Evolutionary conservation across 1,139 yeast genomes (phyloP), one percentile per base, ranked within the genome.

Genomic region (Kodamaea alishanica): DNA sequence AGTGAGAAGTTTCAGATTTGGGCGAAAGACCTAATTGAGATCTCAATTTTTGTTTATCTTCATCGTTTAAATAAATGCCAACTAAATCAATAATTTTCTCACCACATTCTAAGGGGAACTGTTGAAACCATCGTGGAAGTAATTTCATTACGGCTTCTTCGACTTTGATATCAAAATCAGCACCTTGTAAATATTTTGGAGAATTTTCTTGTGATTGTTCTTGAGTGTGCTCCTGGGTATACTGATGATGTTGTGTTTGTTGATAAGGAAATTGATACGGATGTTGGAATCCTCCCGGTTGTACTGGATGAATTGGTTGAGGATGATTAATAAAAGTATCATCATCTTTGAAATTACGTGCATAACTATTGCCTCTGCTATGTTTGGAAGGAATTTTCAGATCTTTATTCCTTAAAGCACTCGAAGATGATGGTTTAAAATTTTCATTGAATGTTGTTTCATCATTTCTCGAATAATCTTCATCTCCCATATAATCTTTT

Each of bases 371-470:
- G 6, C 32, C 38, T 3, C 35, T 15, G 10, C 34, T 34, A 8
- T 35, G 33, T 11, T 37, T 33, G 12, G 31, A 20, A 2, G 37
- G 30, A 8, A 24, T 33, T 15, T 15, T 15, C 20, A 15, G 20
- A 15, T 15, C 20, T 15, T 15, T 15, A 15, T 15, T 15, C 3
- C 20, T 3, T 15, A 15, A 15, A 9, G 31, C 35, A 6, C 40
- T 34, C 5, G 44, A 38, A 5, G 41, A 34, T 0, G 46, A 30
- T 6, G 51, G 47, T 31, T 47, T 37, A 26, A 44, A 33, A 4
- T 46, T 37, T 15, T 49, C 52, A 15, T 49, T 46, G 23, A 45
- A 45, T 1, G 56, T 47, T 7, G 50, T 47, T 6, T 39, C 48
- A 28, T 47, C 52, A 20, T 36, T 44, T 15, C 45, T 36, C 6